Conservation (phyloP, 805 yeast species). For the Clavispora asparagi region DNA sequence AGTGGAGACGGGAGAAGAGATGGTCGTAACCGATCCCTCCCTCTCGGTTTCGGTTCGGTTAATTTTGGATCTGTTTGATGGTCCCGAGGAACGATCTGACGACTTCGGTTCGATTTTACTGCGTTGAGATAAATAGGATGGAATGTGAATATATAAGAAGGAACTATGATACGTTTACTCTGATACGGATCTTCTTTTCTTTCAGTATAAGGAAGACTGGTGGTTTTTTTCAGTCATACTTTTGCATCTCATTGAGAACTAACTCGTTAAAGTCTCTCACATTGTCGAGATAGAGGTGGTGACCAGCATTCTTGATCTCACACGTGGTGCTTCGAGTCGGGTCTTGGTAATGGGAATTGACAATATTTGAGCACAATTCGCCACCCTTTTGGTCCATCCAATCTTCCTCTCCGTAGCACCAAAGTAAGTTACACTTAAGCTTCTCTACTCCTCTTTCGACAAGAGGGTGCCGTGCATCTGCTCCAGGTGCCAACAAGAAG, state of each 20-base stretch:
- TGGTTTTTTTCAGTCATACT: background rate
- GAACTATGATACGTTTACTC: too few species aligned
- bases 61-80: conserved; percentile 13
- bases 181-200: background rate
- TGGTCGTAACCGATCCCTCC: conserved; percentile 48
- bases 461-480: conserved; percentile 77
- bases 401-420: conserved; percentile 82
- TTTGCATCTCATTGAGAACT: conserved; percentile 47
- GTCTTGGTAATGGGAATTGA: conserved; percentile 18
- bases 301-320: conserved; percentile 58
- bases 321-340: conserved; percentile 22
- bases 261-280: conserved; percentile 46
- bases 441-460: conserved; percentile 43
- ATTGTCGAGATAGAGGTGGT: conserved; percentile 76
- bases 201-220: background rate
- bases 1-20: conserved; percentile 41
- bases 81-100: conserved; percentile 20
- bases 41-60: conserved; percentile 41
- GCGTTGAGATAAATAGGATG: background rate
- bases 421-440: conserved; percentile 56
- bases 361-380: conserved; percentile 27
- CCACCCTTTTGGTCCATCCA: conserved; percentile 60
- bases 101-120: conserved; percentile 9
- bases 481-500: conserved; percentile 85
- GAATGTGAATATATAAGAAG: too few species aligned